Percentiles rank a stretch among this genome's conserved stretches.
phyloP scores from a whole-genome alignment of 2,329 filamentous ascomycete genomes.

The Karstenula rhodostoma region DNA sequence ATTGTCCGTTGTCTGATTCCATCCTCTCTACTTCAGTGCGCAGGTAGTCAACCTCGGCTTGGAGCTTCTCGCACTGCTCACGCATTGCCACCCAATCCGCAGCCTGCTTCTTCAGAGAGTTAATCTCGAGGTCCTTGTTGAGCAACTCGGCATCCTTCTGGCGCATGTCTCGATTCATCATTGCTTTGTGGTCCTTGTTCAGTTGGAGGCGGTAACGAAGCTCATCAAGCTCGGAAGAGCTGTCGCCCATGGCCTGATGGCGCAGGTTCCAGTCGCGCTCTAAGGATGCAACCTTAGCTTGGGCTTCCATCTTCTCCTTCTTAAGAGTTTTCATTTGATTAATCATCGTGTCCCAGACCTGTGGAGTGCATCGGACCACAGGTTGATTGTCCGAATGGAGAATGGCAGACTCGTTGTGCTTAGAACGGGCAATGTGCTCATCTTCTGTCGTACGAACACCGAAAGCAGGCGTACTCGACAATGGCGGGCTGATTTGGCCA shows the following conservation, averaged over 20 bases:
- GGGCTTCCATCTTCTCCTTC: slow-evolving; percentile 8
- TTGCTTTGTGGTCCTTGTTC: slow-evolving; percentile 28
- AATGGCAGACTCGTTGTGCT: neutral
- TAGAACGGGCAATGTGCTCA: neutral
- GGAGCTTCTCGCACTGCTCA: slow-evolving; percentile 9
- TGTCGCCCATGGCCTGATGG: neutral
- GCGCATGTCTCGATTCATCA: slow-evolving; percentile 27
- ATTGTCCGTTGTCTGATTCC: slow-evolving; percentile 4
- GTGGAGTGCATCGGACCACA: neutral
- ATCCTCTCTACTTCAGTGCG: slow-evolving; percentile 6
- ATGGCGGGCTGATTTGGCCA: neutral
- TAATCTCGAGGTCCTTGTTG: slow-evolving; percentile 25
- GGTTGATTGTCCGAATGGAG: neutral
- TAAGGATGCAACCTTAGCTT: neutral
- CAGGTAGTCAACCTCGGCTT: slow-evolving; percentile 21
- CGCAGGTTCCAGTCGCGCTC: slow-evolving; percentile 10
- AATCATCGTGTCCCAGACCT: slow-evolving; percentile 8
- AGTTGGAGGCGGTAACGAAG: slow-evolving; percentile 27
- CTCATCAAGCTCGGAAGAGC: slow-evolving; percentile 18
- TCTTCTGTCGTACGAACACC: neutral
- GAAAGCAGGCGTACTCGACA: neutral
- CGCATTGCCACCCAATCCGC: neutral
- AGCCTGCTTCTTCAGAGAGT: slow-evolving; percentile 15
- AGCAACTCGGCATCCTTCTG: slow-evolving; percentile 28
- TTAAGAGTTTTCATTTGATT: neutral